Percentiles rank a stretch among this genome's conserved stretches.
Evolutionary conservation across 2,329 filamentous ascomycete species (phyloP).

Genomic region (Spiromastix sp.): DNA sequence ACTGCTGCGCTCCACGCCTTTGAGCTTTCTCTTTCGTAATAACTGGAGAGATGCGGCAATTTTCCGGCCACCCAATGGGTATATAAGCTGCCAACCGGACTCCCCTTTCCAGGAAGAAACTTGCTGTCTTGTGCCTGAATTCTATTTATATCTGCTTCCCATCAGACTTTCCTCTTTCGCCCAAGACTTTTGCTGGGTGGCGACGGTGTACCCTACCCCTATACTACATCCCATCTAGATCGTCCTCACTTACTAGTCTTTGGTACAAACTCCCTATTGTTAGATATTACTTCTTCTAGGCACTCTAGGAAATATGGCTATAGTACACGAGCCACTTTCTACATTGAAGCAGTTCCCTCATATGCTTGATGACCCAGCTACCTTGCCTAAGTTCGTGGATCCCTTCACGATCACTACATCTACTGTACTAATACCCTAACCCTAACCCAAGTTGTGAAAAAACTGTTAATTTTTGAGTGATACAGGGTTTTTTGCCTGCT

Average conservation of each 20-base stretch:
- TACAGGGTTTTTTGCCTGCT: constrained; percentile 37
- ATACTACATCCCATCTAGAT: no score
- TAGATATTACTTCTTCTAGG: no score
- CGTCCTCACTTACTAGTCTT: no score
- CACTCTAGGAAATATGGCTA: constrained; percentile 23
- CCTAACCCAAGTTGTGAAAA: no score
- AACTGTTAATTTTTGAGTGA: no score
- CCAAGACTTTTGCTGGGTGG: no score
- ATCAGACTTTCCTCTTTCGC: no score
- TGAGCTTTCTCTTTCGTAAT: constrained; percentile 28
- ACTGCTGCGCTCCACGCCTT: constrained; percentile 17
- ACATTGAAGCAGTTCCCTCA: constrained; percentile 34
- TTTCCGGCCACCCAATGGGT: constrained; percentile 34
- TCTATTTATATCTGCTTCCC: constrained; percentile 1
- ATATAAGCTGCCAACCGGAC: constrained; percentile 25
- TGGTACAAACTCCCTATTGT: no score
- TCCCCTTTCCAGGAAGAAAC: constrained; percentile 2
- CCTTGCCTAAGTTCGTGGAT: constrained; percentile 31
- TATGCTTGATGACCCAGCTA: constrained; percentile 32
- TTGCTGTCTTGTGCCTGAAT: constrained; percentile 12
- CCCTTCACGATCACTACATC: constrained; percentile 39
- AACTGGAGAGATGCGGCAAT: constrained; percentile 33
- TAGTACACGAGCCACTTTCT: constrained; percentile 22
- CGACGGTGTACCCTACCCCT: no score
- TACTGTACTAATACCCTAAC: no score